A percentile compares a stretch with the other conserved stretches of the same genome.
These are phyloP conservation scores for Chytriomyces hyalinus DNA, from an alignment of 192 early-diverging fungal species.

Conservation along the genomic window DNA sequence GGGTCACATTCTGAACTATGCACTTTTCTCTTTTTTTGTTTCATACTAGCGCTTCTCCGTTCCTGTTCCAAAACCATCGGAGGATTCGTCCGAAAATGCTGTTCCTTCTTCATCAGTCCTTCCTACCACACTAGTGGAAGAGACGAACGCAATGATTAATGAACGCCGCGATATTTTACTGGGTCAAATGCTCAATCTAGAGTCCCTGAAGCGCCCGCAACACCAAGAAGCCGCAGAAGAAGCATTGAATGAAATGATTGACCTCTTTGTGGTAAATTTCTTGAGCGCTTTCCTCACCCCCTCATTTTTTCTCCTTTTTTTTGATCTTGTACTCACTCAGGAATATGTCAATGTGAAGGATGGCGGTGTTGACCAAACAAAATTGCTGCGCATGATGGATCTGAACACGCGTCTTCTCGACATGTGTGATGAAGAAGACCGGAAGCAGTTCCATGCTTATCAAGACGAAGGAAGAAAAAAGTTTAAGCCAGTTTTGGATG, in stretches of 20 bases:
- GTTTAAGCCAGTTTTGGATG: background rate
- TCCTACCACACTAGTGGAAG: too few species aligned
- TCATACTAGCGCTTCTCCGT: too few species aligned
- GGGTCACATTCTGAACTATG: too few species aligned
- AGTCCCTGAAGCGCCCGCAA: background rate
- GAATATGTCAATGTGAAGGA: background rate
- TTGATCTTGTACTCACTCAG: background rate
- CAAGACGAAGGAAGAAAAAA: background rate
- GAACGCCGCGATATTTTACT: background rate
- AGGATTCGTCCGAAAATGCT: too few species aligned
- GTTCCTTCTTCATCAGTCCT: too few species aligned
- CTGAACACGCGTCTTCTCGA: background rate
- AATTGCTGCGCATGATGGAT: background rate
- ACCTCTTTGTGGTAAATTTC: background rate
- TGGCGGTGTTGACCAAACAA: background rate
- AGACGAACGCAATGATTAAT: too few species aligned
- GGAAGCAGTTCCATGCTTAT: background rate
- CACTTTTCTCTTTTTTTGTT: too few species aligned
- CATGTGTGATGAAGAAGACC: background rate
- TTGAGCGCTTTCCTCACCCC: background rate
- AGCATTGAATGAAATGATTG: background rate
- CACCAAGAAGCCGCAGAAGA: background rate
- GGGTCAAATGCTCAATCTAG: background rate
- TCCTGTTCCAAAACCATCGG: too few species aligned
- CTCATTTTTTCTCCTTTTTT: background rate